Percentiles rank a stretch among this genome's conserved stretches.
Conservation (phyloP, 208 protist species). For the Leptomonas seymouri region DNA sequence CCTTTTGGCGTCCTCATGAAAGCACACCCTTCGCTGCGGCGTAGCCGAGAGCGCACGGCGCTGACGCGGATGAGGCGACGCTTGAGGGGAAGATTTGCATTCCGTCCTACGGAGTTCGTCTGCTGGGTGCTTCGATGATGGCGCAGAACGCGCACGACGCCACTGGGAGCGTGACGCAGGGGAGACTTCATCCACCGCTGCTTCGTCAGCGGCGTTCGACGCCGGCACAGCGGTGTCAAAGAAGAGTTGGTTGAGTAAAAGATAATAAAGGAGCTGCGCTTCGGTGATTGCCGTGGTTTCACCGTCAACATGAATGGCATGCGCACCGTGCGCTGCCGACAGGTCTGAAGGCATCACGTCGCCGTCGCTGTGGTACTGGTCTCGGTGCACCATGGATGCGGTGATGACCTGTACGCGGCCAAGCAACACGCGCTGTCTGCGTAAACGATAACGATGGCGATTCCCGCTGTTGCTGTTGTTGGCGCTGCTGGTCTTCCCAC, state of each 20-base stretch:
- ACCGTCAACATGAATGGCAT: neutral
- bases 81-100: neutral
- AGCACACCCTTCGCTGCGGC: constrained; percentile 14
- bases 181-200: neutral
- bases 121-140: neutral
- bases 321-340: neutral
- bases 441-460: constrained; percentile 17
- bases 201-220: neutral
- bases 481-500: neutral
- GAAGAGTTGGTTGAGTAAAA: constrained; percentile 29
- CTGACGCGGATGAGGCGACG: constrained; percentile 2
- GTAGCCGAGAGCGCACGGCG: constrained; percentile 9
- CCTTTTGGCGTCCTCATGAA: neutral
- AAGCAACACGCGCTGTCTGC: constrained; percentile 32
- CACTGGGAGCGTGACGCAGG: neutral
- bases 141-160: constrained; percentile 10
- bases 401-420: constrained; percentile 36
- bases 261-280: constrained; percentile 19
- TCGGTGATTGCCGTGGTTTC: neutral
- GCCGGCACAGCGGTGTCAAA: constrained; percentile 5
- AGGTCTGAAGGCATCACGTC: neutral
- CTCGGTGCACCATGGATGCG: constrained; percentile 15
- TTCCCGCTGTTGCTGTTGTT: neutral
- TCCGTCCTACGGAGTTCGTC: too few species aligned
- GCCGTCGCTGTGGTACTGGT: neutral